These are phyloP conservation scores for Aureobasidium sp. DNA, from an alignment of 2,329 filamentous ascomycete genomes.

Conservation along the genomic window DNA sequence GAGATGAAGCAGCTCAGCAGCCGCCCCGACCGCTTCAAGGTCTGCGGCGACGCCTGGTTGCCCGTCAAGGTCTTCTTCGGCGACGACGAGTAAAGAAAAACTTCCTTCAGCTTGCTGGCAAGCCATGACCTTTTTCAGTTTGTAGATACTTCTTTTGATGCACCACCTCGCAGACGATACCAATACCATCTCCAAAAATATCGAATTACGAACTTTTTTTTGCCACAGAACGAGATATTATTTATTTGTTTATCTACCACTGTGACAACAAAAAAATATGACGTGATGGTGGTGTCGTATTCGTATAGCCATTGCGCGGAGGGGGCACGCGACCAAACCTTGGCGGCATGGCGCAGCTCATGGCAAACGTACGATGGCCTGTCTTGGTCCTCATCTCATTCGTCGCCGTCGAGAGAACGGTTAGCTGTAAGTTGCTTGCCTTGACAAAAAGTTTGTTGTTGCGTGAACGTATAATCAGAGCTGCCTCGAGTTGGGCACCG, in stretches of 20 bases:
- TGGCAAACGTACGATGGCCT: too few relatives aligned
- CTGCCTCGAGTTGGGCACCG: not conserved
- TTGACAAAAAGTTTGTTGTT: not conserved
- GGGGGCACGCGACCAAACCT: constrained; percentile 9
- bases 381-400: not conserved
- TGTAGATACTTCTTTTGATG: not conserved
- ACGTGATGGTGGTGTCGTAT: not conserved
- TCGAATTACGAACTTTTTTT: not conserved
- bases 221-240: not conserved
- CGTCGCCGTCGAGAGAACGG: constrained; percentile 1
- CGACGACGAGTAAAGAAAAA: constrained; percentile 60
- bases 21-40: constrained; percentile 73
- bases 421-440: not conserved
- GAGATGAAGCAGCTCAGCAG: constrained; percentile 63
- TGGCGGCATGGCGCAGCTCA: constrained; percentile 3
- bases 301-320: not conserved
- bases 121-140: not conserved
- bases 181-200: not conserved
- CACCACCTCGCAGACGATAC: not conserved
- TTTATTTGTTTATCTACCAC: constrained; percentile 3
- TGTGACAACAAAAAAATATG: not conserved
- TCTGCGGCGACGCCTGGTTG: constrained; percentile 67
- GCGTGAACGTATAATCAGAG: not conserved
- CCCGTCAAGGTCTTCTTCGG: constrained; percentile 77
- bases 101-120: constrained; percentile 10